These are phyloP conservation scores for Podospora australis DNA, from an alignment of 495 filamentous ascomycete genomes.

Conservation along the genomic window DNA sequence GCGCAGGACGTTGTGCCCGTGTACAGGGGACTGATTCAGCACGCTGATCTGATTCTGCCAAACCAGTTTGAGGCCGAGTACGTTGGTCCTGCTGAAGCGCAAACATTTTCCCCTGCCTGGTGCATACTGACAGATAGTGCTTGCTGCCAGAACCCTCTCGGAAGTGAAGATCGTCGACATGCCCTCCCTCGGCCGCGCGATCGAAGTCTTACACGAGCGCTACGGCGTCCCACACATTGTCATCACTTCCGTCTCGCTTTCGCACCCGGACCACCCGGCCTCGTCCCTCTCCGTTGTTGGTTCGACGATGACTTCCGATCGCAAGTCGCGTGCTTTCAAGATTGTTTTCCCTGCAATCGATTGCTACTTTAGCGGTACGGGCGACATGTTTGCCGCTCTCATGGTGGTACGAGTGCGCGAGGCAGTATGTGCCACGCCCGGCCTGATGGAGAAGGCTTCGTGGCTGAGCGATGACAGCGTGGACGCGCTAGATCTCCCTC, in stretches of 20 bases:
- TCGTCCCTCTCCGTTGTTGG: conserved; percentile 67
- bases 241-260: conserved; percentile 71
- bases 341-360: conserved; percentile 80
- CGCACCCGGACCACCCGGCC: conserved; percentile 34
- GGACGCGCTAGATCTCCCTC: conserved; percentile 61
- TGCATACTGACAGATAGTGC: no score
- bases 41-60: conserved; percentile 87
- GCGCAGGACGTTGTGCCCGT: conserved; percentile 80
- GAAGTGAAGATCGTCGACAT: conserved; percentile 77
- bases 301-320: conserved; percentile 60
- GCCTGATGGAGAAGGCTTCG: conserved; percentile 44
- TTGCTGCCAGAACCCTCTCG: conserved; percentile 66
- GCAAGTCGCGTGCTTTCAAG: conserved; percentile 67
- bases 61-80: conserved; percentile 98
- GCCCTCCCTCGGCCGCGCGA: conserved; percentile 60
- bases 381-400: conserved; percentile 96
- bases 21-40: conserved; percentile 69
- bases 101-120: no score
- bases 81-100: no score
- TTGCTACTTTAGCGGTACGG: conserved; percentile 90
- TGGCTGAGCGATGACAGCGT: conserved; percentile 69
- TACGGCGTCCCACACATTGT: conserved; percentile 84
- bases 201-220: conserved; percentile 66
- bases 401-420: conserved; percentile 86
- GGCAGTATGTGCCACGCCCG: conserved; percentile 47